These are phyloP conservation scores for Leccinum arenicola DNA, from an alignment of 768 basidiomycete genomes.

Conservation along the genomic window DNA sequence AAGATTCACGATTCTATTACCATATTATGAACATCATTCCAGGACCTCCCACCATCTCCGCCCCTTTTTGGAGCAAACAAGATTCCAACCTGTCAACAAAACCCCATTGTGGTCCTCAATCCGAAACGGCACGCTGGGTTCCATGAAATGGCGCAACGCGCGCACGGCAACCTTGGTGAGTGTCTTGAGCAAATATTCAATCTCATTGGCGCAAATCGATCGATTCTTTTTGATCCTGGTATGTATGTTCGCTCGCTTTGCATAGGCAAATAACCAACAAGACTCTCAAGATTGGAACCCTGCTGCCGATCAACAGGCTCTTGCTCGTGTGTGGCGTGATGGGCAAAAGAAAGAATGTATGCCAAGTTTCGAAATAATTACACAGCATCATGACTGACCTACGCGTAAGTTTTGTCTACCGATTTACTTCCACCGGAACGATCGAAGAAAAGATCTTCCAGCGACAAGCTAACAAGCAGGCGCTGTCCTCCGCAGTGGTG, in stretches of 20 bases:
- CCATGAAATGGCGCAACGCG: too few relatives aligned
- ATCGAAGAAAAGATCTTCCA: conserved; percentile 99
- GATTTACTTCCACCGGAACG: conserved; percentile 95
- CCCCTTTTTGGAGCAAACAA: too few relatives aligned
- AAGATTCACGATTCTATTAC: too few relatives aligned
- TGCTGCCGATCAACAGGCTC: conserved; percentile 95
- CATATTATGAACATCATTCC: too few relatives aligned
- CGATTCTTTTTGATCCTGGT: conserved; percentile 97
- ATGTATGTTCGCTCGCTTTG: conserved; percentile 12
- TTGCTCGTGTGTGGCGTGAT: conserved; percentile 99
- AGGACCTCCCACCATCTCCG: too few relatives aligned
- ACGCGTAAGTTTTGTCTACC: conserved; percentile 86
- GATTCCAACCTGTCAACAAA: too few relatives aligned
- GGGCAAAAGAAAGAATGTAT: conserved; percentile 99
- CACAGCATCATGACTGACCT: background rate
- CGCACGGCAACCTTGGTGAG: too few relatives aligned
- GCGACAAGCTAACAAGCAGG: conserved; percentile 93
- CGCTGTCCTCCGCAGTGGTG: conserved; percentile 95
- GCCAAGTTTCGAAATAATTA: conserved; percentile 23
- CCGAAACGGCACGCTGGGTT: too few relatives aligned
- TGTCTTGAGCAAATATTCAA: conserved; percentile 37
- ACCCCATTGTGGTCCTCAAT: too few relatives aligned
- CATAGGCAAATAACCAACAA: background rate
- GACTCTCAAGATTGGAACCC: conserved; percentile 87
- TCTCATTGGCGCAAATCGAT: conserved; percentile 90